phyloP scores from a whole-genome alignment of 495 filamentous ascomycete species.

The Xylaria palmicola region DNA sequence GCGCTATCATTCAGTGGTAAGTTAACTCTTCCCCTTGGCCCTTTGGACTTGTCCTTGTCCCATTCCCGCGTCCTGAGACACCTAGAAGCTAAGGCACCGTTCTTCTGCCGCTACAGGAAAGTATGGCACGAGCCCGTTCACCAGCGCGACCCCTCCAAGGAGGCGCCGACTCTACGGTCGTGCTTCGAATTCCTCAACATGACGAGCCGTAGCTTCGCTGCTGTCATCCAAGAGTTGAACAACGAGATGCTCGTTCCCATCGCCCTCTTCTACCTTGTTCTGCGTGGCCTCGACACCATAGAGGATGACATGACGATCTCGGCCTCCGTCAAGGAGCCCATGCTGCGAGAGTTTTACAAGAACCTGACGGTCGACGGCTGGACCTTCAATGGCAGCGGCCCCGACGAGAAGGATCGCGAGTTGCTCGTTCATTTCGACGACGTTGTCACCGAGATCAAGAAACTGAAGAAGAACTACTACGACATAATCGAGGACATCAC shows the following conservation, averaged over 20 bases:
- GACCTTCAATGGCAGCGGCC: slow-evolving; percentile 82
- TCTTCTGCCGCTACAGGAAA: slow-evolving; percentile 61
- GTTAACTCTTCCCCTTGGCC: slow-evolving; percentile 24
- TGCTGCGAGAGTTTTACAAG: slow-evolving; percentile 78
- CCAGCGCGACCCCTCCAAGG: slow-evolving; percentile 72
- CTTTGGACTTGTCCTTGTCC: too few species aligned
- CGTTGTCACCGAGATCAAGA: slow-evolving; percentile 82
- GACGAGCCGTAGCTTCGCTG: slow-evolving; percentile 89
- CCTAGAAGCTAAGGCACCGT: too few species aligned
- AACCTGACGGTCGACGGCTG: slow-evolving; percentile 80
- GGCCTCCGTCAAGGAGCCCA: slow-evolving; percentile 75
- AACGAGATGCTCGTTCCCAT: slow-evolving; percentile 89
- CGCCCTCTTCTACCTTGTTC: slow-evolving; percentile 87
- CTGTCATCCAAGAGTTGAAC: slow-evolving; percentile 93
- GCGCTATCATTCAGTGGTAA: slow-evolving; percentile 91
- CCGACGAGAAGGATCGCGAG: slow-evolving; percentile 90
- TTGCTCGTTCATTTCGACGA: slow-evolving; percentile 88
- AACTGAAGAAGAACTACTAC: slow-evolving; percentile 81
- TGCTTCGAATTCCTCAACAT: slow-evolving; percentile 85
- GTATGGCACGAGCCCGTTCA: slow-evolving; percentile 94
- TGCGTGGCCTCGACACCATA: slow-evolving; percentile 91
- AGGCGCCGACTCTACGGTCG: slow-evolving; percentile 65
- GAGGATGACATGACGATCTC: slow-evolving; percentile 97
- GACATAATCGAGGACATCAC: slow-evolving; percentile 93
- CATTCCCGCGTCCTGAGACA: background rate